Evolutionary conservation across 352 stramenopile genomes (phyloP).

Genomic region (Phytopythium chamaehyphon): DNA sequence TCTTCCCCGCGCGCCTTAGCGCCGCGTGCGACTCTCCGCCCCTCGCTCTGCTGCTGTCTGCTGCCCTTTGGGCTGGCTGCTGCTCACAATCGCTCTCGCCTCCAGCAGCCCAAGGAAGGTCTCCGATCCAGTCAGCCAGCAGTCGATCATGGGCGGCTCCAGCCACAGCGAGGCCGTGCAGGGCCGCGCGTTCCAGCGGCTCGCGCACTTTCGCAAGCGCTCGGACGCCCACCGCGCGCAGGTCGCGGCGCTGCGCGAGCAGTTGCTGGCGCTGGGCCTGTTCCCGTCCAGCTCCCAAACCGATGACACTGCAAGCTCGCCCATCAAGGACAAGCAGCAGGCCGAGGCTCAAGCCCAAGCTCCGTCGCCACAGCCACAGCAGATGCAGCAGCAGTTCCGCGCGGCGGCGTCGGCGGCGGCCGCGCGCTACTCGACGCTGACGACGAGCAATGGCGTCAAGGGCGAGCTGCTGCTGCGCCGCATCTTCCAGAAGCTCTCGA

Average conservation of each 20-base stretch:
- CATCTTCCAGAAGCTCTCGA: constrained; percentile 7
- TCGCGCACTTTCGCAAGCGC: constrained; percentile 1
- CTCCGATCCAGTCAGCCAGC: no score
- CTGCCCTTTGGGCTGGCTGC: background rate
- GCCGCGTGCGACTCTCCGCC: constrained; percentile 2
- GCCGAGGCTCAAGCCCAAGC: no score
- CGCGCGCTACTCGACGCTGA: constrained; percentile 1
- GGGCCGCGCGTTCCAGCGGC: constrained; percentile 6
- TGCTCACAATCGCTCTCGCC: constrained; percentile 1
- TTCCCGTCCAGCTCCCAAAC: background rate
- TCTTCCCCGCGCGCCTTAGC: background rate
- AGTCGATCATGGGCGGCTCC: background rate
- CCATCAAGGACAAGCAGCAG: no score
- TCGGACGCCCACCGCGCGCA: constrained; percentile 5
- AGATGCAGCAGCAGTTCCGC: constrained; percentile 4
- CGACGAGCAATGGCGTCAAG: constrained; percentile 5
- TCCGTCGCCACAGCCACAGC: background rate
- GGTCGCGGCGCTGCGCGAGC: constrained; percentile 4
- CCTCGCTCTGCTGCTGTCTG: background rate
- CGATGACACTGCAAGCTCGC: background rate
- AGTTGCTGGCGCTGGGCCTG: constrained; percentile 1
- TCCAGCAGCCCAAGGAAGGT: background rate
- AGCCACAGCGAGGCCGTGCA: constrained; percentile 4
- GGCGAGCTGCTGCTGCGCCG: constrained; percentile 5
- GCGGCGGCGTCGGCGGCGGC: background rate